Evolutionary conservation across 2,329 filamentous ascomycete species (phyloP).

Genomic region (Waltergamsia citrina): DNA sequence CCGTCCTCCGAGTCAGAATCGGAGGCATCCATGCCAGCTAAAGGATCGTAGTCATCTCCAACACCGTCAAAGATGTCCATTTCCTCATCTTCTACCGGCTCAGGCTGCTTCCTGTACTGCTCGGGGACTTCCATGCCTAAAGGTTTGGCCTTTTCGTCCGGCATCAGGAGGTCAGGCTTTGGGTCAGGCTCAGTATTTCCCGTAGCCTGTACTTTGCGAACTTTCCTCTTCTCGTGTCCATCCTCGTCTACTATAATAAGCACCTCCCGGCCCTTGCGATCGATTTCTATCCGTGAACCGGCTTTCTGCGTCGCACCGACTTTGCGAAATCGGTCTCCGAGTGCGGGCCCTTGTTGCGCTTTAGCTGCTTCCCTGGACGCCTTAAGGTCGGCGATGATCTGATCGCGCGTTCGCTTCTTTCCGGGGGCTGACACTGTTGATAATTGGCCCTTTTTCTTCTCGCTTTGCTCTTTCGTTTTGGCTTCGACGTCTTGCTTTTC

Average conservation of each 20-base stretch:
- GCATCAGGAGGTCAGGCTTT: conserved; percentile 37
- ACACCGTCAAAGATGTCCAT: conserved; percentile 57
- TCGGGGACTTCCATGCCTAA: conserved; percentile 60
- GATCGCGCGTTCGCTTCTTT: conserved; percentile 54
- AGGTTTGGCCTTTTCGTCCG: conserved; percentile 45
- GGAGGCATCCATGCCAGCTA: conserved; percentile 45
- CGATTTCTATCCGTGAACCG: conserved; percentile 49
- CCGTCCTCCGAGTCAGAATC: conserved; percentile 33
- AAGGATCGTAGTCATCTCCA: conserved; percentile 58
- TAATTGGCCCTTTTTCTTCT: conserved; percentile 55
- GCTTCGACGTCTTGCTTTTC: conserved; percentile 45
- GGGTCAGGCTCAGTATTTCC: conserved; percentile 22
- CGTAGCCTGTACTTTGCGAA: conserved; percentile 42
- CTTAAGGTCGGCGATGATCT: conserved; percentile 59
- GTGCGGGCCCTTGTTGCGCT: conserved; percentile 35
- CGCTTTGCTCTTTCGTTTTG: conserved; percentile 39
- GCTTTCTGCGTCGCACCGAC: conserved; percentile 46
- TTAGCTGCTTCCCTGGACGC: conserved; percentile 52
- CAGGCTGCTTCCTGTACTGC: conserved; percentile 36
- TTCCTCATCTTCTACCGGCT: conserved; percentile 42
- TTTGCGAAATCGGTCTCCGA: conserved; percentile 56
- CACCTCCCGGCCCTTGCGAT: conserved; percentile 52
- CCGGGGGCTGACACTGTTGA: conserved; percentile 43
- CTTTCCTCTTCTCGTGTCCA: conserved; percentile 56
- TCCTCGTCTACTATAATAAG: conserved; percentile 58